These are phyloP conservation scores for Cochlearia excelsa DNA, from an alignment of 345 rosid species.

Conservation along the genomic window DNA sequence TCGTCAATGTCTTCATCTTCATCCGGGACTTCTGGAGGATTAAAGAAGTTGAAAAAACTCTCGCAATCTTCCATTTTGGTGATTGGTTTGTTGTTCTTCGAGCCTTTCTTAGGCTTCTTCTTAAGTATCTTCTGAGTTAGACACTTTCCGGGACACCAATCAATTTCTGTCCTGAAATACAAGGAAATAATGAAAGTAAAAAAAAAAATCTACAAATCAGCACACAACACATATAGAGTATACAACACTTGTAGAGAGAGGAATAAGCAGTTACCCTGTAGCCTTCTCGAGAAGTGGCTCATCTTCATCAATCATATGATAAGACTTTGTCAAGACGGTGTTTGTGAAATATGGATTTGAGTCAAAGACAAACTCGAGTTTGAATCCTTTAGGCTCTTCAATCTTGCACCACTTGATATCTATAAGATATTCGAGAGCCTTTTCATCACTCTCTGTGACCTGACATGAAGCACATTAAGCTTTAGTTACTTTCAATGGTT, in stretches of 20 bases:
- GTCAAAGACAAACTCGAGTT: slow-evolving; percentile 80
- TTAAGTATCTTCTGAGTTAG: slow-evolving; percentile 80
- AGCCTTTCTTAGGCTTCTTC: slow-evolving; percentile 89
- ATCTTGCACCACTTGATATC: slow-evolving; percentile 77
- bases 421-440: slow-evolving; percentile 69
- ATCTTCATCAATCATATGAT: too few relatives aligned
- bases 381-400: slow-evolving; percentile 87
- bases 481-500: background rate
- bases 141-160: slow-evolving; percentile 89
- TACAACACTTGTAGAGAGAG: slow-evolving; percentile 4
- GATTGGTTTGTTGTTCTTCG: slow-evolving; percentile 67
- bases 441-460: slow-evolving; percentile 89
- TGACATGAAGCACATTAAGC: slow-evolving; percentile 24
- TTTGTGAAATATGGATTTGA: slow-evolving; percentile 77
- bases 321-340: slow-evolving; percentile 71
- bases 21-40: slow-evolving; percentile 84
- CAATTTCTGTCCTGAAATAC: slow-evolving; percentile 69
- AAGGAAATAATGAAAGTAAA: background rate
- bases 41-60: slow-evolving; percentile 90
- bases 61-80: slow-evolving; percentile 77
- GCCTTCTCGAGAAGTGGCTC: slow-evolving; percentile 91
- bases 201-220: background rate
- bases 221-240: background rate
- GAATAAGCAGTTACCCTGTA: slow-evolving; percentile 53
- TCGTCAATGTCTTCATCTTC: slow-evolving; percentile 87